Evolutionary conservation across 805 yeast genomes (phyloP), one percentile per base, ranked within the genome.

Genomic region (Metschnikowia lochheadii): DNA sequence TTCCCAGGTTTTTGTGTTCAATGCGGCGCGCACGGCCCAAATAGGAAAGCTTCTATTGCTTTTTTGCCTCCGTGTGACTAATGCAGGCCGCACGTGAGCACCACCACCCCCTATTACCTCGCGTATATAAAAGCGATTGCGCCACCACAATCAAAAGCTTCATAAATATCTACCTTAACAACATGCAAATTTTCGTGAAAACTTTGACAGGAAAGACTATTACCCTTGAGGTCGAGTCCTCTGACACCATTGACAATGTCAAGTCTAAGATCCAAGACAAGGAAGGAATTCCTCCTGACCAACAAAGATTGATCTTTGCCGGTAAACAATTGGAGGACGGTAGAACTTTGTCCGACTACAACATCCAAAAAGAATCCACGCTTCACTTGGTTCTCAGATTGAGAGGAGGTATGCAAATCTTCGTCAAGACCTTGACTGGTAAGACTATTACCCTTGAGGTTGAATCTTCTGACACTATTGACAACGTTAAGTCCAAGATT

Each of bases 281-380:
- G 6, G 23, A 21, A 6, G 23, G 23, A 6, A 21, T 21, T 6
- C 23, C 23, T 5, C 23, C 23, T 6, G 23, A 21, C 23, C 23
- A 21, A 6, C 23, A 21, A 6, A 21, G 23, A 21, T 21, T 21
- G 23, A 21, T 21, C 29, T 91, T 90, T 67, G 97, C 97, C 65
- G 97, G 97, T 83, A 90, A 89, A 82, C 96, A 89, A 79, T 84
- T 90, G 73, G 96, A 89, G 77, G 94, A 87, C 3, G 97, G 97
- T 63, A 88, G 97, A 82, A 91, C 97, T 58, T 79, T 91, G 59
- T 85, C 96, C 60, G 97, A 91, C 80, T 91, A 91, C 92, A 91
- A 91, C 87, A 91, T 91, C 75, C 96, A 90, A 80, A 91, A 91
- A 82, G 97, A 91, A 79, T 89, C 97, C 58, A 91, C 97, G 56